Percentiles rank a stretch among this genome's conserved stretches.
Evolutionary conservation across 169 alveolate genomes (phyloP).

Genomic region (Plasmodium reichenowi): DNA sequence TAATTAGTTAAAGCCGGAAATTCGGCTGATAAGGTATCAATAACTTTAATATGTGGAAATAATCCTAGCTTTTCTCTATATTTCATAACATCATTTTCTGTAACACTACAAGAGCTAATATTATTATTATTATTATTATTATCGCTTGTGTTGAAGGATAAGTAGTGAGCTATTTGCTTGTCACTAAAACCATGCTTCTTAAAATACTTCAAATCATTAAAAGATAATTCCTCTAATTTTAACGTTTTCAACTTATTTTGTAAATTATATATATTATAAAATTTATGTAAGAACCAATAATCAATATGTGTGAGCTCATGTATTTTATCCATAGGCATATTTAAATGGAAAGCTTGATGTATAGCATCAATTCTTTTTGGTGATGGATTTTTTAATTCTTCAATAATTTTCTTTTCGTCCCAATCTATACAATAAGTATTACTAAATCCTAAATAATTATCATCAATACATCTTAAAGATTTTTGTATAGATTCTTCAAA

Average conservation of each 20-base stretch:
- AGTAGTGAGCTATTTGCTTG: constrained; percentile 80
- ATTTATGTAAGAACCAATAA: constrained; percentile 89
- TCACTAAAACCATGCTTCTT: constrained; percentile 87
- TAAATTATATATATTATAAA: constrained; percentile 81
- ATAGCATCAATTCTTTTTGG: constrained; percentile 88
- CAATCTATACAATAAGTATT: constrained; percentile 78
- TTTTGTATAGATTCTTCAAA: constrained; percentile 93
- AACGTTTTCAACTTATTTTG: constrained; percentile 35
- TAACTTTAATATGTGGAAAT: constrained; percentile 87
- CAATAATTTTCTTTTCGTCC: constrained; percentile 68
- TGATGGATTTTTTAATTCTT: constrained; percentile 81
- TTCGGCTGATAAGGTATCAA: constrained; percentile 93
- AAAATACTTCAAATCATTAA: constrained; percentile 79
- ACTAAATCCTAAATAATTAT: constrained; percentile 80
- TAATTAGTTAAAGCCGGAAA: constrained; percentile 92
- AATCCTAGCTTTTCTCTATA: constrained; percentile 79
- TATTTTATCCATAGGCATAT: constrained; percentile 84
- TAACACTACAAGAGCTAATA: constrained; percentile 5
- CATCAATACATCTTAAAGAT: constrained; percentile 88
- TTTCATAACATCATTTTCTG: constrained; percentile 84
- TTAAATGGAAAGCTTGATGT: constrained; percentile 89
- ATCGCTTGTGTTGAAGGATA: constrained; percentile 22
- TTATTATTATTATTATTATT: too few relatives aligned
- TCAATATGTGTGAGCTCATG: constrained; percentile 87
- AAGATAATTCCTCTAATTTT: constrained; percentile 43